A percentile compares a stretch with the other conserved stretches of the same genome.
These are phyloP conservation scores for Sporothrix brasiliensis DNA, from an alignment of 2,329 filamentous ascomycete genomes.

Conservation along the genomic window DNA sequence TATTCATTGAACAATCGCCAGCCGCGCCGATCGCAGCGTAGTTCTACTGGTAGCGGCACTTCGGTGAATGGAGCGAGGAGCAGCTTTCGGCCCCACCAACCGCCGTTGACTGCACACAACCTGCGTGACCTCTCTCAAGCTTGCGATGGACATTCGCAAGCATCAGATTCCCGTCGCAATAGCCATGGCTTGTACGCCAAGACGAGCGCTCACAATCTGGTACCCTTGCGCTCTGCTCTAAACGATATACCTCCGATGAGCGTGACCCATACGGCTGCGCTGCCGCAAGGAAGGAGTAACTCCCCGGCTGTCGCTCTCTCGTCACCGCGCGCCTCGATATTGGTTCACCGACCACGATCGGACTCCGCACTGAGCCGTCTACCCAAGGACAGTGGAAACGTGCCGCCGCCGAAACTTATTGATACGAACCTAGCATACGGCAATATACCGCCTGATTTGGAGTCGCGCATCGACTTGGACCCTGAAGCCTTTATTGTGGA, in stretches of 20 bases:
- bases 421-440: conserved; percentile 95
- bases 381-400: conserved; percentile 32
- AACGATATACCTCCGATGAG: not conserved
- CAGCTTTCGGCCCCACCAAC: conserved; percentile 38
- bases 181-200: conserved; percentile 49
- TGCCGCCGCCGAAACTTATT: conserved; percentile 55
- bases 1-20: conserved; percentile 47
- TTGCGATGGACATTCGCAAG: conserved; percentile 53
- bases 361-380: conserved; percentile 44
- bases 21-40: conserved; percentile 47
- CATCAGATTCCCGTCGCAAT: conserved; percentile 46
- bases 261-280: not conserved
- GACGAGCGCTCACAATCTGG: conserved; percentile 51
- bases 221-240: conserved; percentile 47
- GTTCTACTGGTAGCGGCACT: conserved; percentile 41
- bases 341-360: conserved; percentile 47
- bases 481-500: not conserved
- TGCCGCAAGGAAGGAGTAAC: not conserved
- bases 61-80: conserved; percentile 40
- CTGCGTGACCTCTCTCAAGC: conserved; percentile 58
- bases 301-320: conserved; percentile 2
- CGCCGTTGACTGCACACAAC: conserved; percentile 56
- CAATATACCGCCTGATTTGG: conserved; percentile 71
- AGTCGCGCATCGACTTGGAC: conserved; percentile 53
- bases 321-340: conserved; percentile 40